Evolutionary conservation across 441 rosid species (phyloP).

Genomic region (Syzygium malaccense): DNA sequence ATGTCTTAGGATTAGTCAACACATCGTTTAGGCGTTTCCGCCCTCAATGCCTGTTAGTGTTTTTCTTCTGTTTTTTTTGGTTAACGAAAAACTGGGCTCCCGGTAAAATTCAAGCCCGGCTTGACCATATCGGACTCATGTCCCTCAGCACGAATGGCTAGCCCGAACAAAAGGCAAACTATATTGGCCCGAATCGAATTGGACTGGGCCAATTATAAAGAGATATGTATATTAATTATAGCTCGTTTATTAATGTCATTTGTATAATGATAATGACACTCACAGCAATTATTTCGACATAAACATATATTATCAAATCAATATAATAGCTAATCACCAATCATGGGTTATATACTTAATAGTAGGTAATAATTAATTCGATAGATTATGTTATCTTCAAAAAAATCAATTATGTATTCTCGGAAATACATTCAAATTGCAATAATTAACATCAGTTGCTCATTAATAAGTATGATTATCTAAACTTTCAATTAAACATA

Average conservation of each 20-base stretch:
- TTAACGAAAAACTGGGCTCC: not conserved
- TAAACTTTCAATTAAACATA: not conserved
- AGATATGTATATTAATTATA: not conserved
- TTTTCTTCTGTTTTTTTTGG: not conserved
- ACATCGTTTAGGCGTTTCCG: not conserved
- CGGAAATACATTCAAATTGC: not conserved
- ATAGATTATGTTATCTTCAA: not conserved
- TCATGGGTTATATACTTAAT: not conserved
- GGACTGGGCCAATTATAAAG: not conserved
- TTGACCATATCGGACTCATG: not conserved
- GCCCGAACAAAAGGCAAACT: not conserved
- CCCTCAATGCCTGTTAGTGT: not conserved
- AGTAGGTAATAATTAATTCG: not conserved
- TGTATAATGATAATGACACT: not conserved
- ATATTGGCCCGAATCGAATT: not conserved
- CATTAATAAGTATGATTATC: not conserved
- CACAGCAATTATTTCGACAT: not conserved
- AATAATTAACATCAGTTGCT: not conserved
- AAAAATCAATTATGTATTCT: not conserved
- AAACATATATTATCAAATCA: not conserved
- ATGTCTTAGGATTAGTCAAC: not conserved
- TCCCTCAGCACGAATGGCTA: not conserved
- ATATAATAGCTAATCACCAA: not conserved
- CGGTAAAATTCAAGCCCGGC: not conserved
- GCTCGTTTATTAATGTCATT: not conserved